Base-by-base conservation (phyloP, 2,329 filamentous ascomycete species). In the Didymella keratinophila region DNA sequence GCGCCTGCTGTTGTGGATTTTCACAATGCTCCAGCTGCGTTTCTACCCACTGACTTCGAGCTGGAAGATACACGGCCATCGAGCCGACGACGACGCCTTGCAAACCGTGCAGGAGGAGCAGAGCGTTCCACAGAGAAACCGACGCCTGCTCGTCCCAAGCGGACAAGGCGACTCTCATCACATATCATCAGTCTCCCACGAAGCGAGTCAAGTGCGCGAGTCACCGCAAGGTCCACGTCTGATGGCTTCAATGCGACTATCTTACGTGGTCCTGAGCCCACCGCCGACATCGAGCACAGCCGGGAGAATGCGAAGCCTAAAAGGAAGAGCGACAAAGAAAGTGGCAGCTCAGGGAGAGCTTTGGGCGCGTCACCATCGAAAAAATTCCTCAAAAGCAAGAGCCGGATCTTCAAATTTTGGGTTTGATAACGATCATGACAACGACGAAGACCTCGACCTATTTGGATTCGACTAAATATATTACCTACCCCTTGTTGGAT, bases 1-100 rank as follows among this genome's bases (percentile, higher is more conserved):
- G 67, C 65, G 5, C 73, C 71, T 14, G 60, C 71, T 18, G 62
- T 75, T 2, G 79, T 82, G 21, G 78, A 81, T 60, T 82, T 83
- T 52, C 80, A 82, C 63, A 81, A 73, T 43, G 76, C 79, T 10
- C 80, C 81, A 3, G 75, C 78, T 42, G 78, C 79, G 6, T 82
- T 83, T 56, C 64, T 83, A 10, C 81, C 81, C 0, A 76, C 78
- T 20, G 81, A 82, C 53, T 82, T 83, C 58, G 80, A 81, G 39
- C 60, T 82, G 5, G 63, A 72, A 41, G 70, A 74, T 36, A 61
- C 52, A 0, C 57, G 70, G 18, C 64, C 69, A 6, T 59, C 60
- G 10, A 67, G 68, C 37, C 70, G 74, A 10, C 69, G 68, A 6
- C 66, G 70, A 30, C 64, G 72, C 18, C 58, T 76, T 9, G 70